phyloP scores from a whole-genome alignment of 441 rosid genomes.

The Corymbia citriodora region DNA sequence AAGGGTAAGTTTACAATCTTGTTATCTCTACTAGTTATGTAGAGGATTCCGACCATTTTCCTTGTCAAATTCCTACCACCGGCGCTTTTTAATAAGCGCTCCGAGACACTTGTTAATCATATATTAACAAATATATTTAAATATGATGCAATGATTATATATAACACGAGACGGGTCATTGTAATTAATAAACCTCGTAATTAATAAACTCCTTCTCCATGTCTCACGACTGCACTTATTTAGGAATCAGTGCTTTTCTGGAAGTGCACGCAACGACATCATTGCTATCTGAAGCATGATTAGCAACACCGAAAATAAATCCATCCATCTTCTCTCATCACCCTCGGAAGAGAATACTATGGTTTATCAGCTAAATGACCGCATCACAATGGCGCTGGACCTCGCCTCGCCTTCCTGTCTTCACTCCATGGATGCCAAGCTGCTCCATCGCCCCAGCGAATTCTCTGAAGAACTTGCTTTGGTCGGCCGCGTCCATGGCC shows the following conservation, averaged over 20 bases:
- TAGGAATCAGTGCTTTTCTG: too few relatives aligned
- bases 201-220: background rate
- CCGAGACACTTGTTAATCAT: background rate
- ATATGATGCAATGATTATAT: too few relatives aligned
- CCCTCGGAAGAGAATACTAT: too few relatives aligned
- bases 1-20: background rate
- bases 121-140: background rate
- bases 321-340: background rate
- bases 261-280: too few relatives aligned
- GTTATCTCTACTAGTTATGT: background rate
- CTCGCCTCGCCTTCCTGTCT: background rate
- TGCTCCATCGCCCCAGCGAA: background rate
- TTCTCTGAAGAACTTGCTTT: background rate
- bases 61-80: background rate
- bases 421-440: background rate
- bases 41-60: background rate
- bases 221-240: background rate
- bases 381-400: background rate
- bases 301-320: too few relatives aligned
- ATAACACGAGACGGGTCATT: rapidly evolving
- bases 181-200: background rate
- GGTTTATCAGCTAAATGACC: background rate
- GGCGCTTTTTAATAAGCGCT: background rate
- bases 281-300: background rate
- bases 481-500: background rate